These are phyloP conservation scores for Diaporthe velutina DNA, from an alignment of 2,329 filamentous ascomycete species.

Conservation along the genomic window DNA sequence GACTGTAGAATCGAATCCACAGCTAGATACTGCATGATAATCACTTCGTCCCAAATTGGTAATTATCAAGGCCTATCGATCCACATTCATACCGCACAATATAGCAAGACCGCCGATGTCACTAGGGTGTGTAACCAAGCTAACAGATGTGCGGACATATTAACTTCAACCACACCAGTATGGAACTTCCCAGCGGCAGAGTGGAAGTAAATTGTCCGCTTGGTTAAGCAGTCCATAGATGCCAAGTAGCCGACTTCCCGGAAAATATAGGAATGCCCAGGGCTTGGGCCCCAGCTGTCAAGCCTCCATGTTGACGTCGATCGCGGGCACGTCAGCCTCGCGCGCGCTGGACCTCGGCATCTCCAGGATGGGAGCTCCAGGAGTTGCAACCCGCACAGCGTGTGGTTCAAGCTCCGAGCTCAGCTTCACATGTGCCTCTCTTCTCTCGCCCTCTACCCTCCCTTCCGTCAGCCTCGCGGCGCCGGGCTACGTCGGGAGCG, in stretches of 20 bases:
- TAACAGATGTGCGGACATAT: neutral
- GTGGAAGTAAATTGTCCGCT: neutral
- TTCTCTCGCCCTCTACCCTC: neutral
- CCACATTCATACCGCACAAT: neutral
- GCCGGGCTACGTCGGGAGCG: neutral
- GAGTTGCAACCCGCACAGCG: neutral
- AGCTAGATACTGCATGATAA: neutral
- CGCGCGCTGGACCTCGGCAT: constrained; percentile 29
- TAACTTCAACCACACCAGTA: neutral
- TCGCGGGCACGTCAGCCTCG: constrained; percentile 5
- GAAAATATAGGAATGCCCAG: constrained; percentile 25
- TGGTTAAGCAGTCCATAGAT: neutral
- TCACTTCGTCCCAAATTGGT: neutral
- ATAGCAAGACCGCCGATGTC: neutral
- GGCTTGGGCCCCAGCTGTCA: constrained; percentile 15
- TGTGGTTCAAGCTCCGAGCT: neutral
- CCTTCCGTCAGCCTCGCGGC: constrained; percentile 20
- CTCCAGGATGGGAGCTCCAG: constrained; percentile 23
- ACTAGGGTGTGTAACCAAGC: neutral
- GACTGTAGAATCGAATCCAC: neutral
- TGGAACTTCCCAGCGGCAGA: neutral
- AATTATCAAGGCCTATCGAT: neutral
- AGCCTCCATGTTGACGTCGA: neutral
- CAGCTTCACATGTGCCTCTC: constrained; percentile 14
- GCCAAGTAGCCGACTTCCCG: constrained; percentile 2